Evolutionary conservation across 2,329 filamentous ascomycete species (phyloP), one percentile per base, ranked within the genome.

Genomic region (Fonsecaea nubica): DNA sequence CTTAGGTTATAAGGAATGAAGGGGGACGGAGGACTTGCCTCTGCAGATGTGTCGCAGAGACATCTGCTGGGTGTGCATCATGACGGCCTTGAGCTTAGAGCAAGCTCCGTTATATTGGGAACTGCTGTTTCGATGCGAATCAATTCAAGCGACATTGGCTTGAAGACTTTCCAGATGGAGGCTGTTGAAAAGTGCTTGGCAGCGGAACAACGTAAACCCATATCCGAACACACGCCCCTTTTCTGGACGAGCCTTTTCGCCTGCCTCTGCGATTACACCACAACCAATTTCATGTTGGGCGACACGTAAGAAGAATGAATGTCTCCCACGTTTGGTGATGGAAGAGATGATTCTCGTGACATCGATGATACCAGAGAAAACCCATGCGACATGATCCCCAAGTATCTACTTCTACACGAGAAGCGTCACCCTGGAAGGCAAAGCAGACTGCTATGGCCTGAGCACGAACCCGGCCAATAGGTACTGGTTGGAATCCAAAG

Each of bases 51-150:
- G 63, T 52, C 66, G 66, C 42, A 68, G 42, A 32, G 60, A 59
- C n/a, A 54, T 45, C 50, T 68, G 63, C 40, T 63, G 63, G 8
- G 66, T 50, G n/a, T 63, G 66, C 60, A 66, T 68, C 10, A n/a
- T 64, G 21, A 52, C 33, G 33, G 48, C 4, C 13, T 48, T 38
- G 45, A 53, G 52, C 45, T 50, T 25, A 36, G 35, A n/a, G 32
- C 18, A 30, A 38, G 38, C 63, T 55, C 52, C 12, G 45, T 13
- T 40, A 48, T 9, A 12, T 18, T 40, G 33, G 25, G 25, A 9
- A 36, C 25, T 35, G 58, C 58, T n/a, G 18, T 38, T 25, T 50
- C 45, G n/a, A 25, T 50, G 45, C 21, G 45, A 50, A 50, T 25
- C 45, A 10, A 21, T 10, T 4, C 38, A 4, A 4, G 38, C 35